Conservation (phyloP, 2,329 filamentous ascomycete species). For the Neofusicoccum kwambonambiense region DNA sequence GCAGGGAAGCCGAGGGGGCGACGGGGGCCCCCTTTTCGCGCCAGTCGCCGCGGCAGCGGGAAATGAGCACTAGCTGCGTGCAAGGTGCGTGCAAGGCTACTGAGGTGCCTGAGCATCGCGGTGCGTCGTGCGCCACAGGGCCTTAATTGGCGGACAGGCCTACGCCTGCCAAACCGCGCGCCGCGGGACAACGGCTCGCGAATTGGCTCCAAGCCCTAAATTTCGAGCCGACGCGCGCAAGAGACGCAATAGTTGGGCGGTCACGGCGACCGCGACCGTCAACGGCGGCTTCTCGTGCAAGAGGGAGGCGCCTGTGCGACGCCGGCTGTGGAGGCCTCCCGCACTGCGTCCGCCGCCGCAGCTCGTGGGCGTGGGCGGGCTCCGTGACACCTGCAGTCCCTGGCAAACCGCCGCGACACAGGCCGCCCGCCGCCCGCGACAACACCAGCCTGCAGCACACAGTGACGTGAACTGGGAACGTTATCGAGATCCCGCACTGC, state of each 20-base stretch:
- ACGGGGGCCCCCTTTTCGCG: constrained; percentile 5
- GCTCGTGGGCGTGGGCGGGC: too few species aligned
- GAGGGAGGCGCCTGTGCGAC: neutral
- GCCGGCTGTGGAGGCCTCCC: neutral
- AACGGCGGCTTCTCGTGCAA: constrained; percentile 9
- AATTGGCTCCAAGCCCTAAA: neutral
- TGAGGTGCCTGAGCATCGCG: constrained; percentile 5
- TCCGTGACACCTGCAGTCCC: neutral
- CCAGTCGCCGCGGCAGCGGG: constrained; percentile 10
- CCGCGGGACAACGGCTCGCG: constrained; percentile 6
- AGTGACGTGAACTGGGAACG: neutral
- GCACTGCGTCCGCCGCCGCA: neutral
- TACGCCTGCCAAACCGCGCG: constrained; percentile 3
- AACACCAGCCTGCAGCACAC: neutral
- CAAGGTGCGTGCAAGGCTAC: neutral
- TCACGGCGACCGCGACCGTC: neutral
- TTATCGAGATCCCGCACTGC: neutral
- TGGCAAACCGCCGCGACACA: neutral
- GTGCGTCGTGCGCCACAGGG: constrained; percentile 4
- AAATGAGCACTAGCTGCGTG: constrained; percentile 13
- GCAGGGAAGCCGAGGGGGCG: constrained; percentile 9
- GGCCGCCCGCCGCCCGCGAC: neutral
- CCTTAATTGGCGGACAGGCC: constrained; percentile 6
- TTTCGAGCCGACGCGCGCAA: neutral
- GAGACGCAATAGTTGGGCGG: neutral